These are phyloP conservation scores for Carex myosuroides DNA, from an alignment of 176 grass and related monocot genomes.

Conservation along the genomic window DNA sequence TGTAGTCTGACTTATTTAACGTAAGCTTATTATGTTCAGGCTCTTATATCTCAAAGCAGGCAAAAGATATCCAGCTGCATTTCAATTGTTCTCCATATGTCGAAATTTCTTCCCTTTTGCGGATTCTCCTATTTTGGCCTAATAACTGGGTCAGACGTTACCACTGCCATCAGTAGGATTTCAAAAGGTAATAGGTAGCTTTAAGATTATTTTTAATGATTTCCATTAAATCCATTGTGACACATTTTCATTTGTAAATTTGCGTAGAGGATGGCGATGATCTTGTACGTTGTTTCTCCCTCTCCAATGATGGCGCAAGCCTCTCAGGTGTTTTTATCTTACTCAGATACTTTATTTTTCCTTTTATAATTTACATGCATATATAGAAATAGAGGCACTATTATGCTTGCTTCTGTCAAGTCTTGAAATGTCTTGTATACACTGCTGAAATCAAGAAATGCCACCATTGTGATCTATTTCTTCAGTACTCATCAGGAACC, in stretches of 20 bases:
- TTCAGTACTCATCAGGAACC: too few species aligned
- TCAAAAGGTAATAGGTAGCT: slow-evolving; percentile 69
- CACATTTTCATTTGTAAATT: slow-evolving; percentile 34
- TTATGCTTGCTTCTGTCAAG: neutral
- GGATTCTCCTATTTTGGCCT: slow-evolving; percentile 63
- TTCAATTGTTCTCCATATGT: slow-evolving; percentile 54
- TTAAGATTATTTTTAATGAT: slow-evolving; percentile 16
- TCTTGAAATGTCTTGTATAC: neutral
- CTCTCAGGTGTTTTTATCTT: slow-evolving; percentile 58
- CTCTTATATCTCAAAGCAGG: slow-evolving; percentile 51
- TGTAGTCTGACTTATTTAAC: slow-evolving; percentile 12
- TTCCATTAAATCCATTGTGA: neutral
- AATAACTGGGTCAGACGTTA: slow-evolving; percentile 61
- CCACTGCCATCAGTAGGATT: slow-evolving; percentile 37
- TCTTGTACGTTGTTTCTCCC: slow-evolving; percentile 42
- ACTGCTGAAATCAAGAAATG: too few species aligned
- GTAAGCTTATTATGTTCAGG: slow-evolving; percentile 38
- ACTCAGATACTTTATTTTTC: neutral
- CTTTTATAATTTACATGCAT: neutral
- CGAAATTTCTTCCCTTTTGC: slow-evolving; percentile 50
- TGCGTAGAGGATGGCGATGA: slow-evolving; percentile 51
- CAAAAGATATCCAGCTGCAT: slow-evolving; percentile 31
- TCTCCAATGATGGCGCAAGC: slow-evolving; percentile 51
- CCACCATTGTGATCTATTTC: too few species aligned
- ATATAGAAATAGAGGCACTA: neutral